Base-by-base conservation (phyloP, 1,139 yeast genomes). In the Suhomyces yuchorum region DNA sequence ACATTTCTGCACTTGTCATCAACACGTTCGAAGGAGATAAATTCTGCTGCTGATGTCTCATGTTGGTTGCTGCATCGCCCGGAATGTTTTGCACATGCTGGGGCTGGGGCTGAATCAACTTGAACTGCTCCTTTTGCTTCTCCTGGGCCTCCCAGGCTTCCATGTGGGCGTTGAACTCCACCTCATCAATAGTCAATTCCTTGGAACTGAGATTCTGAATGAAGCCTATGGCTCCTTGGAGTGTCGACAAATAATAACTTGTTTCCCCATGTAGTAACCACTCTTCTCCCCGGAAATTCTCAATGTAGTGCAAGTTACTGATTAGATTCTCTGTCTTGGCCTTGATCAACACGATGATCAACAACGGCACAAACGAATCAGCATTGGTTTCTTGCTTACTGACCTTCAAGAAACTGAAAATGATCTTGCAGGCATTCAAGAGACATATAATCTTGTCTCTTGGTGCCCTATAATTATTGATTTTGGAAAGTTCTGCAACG, bases 361-460 rank as follows among this genome's bases (percentile, higher is more conserved):
- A 71, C 40, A 93, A 67, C 0, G 99, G 99, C 23, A 95, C 78
- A 64, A 95, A 95, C 24, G 89, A 81, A 66, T 95, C 99, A 0
- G 99, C 99, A 56, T 92, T 92, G 2, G 80, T 73, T 58, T 89
- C 96, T 50, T 74, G 73, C 48, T 84, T 86, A 36, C 81, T 79
- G 48, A 85, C 87, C 55, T 91, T 83, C 47, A 95, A 78, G 48
- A 89, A 75, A 15, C 96, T 96, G 72, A 91, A 91, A 8, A 95
- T 85, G 14, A 93, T 92, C 65, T 93, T 93, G 63, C 98, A 92
- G 49, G 95, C 84, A 67, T 95, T 95, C 51, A 95, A 73, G 8
- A 93, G 76, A 63, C 99, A 93, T 41, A 93, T 90, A 53, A 91
- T 85, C 62, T 95, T 95, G 61, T 95, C 99, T 47, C 99, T 75